These are phyloP conservation scores for Fagus crenata DNA, from an alignment of 306 rosid species.

Conservation along the genomic window DNA sequence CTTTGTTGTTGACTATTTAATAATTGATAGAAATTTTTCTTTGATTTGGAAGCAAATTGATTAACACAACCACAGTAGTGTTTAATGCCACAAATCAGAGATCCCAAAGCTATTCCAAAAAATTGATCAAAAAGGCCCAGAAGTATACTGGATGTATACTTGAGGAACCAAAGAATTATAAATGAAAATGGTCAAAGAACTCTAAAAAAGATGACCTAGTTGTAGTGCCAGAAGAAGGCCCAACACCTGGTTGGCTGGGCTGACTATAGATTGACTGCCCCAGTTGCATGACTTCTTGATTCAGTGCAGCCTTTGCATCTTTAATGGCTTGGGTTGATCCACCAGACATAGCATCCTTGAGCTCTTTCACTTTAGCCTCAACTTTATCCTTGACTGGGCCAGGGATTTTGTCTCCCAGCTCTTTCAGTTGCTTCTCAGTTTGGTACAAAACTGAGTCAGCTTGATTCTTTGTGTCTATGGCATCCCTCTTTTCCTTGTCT, in stretches of 20 bases:
- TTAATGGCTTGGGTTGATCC: conserved; percentile 70
- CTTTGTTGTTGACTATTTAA: too few relatives aligned
- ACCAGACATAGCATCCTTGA: conserved; percentile 69
- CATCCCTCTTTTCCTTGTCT: conserved; percentile 90
- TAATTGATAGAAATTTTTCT: too few relatives aligned
- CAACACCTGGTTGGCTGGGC: neutral
- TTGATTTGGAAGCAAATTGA: too few relatives aligned
- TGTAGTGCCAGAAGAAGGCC: conserved; percentile 2
- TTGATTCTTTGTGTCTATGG: conserved; percentile 88
- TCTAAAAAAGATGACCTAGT: neutral
- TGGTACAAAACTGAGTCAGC: conserved; percentile 90
- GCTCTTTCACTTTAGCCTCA: conserved; percentile 76
- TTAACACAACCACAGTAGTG: too few relatives aligned
- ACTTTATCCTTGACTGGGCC: conserved; percentile 82
- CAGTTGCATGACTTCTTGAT: conserved; percentile 92
- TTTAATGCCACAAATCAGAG: too few relatives aligned
- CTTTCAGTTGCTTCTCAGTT: conserved; percentile 80
- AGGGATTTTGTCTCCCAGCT: conserved; percentile 85
- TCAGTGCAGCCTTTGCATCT: conserved; percentile 84
- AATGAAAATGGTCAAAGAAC: too few relatives aligned
- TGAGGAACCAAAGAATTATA: too few relatives aligned
- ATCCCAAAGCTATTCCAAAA: too few relatives aligned
- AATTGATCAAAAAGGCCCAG: too few relatives aligned
- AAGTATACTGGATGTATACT: too few relatives aligned
- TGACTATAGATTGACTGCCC: conserved; percentile 51